phyloP scores from a whole-genome alignment of 257 asterid genomes.

The Ehretia macrophylla region DNA sequence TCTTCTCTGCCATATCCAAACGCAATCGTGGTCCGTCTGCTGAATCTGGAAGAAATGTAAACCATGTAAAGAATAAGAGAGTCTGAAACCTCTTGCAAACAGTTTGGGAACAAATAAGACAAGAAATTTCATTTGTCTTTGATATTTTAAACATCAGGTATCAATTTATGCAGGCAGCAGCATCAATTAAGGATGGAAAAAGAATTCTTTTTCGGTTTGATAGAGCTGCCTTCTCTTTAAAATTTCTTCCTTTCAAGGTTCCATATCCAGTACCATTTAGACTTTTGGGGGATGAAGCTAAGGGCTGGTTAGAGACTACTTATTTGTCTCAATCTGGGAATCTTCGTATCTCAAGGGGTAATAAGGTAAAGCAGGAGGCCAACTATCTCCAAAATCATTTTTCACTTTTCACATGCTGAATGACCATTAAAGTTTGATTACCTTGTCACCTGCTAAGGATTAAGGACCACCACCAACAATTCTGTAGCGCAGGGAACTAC shows the following conservation, averaged over 20 bases:
- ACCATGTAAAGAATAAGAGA: too few species aligned
- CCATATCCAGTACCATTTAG: constrained; percentile 93
- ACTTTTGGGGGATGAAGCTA: constrained; percentile 95
- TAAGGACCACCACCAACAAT: constrained; percentile 37
- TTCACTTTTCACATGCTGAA: constrained; percentile 2
- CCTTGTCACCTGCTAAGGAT: constrained; percentile 21
- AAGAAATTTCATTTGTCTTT: neutral
- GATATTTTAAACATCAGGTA: neutral
- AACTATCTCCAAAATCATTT: neutral
- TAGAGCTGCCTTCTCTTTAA: constrained; percentile 82
- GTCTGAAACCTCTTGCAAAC: too few species aligned
- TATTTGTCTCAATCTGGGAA: constrained; percentile 85
- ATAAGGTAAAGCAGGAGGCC: constrained; percentile 56
- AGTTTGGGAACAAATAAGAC: too few species aligned
- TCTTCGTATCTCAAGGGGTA: constrained; percentile 84
- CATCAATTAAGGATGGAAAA: constrained; percentile 60
- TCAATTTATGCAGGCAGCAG: constrained; percentile 55
- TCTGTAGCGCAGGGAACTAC: constrained; percentile 98
- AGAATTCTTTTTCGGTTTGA: constrained; percentile 80
- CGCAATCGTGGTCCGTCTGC: too few species aligned
- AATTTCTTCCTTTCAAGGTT: constrained; percentile 81
- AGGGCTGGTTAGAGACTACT: constrained; percentile 94
- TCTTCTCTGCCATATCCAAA: too few species aligned
- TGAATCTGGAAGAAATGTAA: too few species aligned
- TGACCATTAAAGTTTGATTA: neutral